Conservation (phyloP, 1,284 basidiomycete species). For the Irpex lacteus region DNA sequence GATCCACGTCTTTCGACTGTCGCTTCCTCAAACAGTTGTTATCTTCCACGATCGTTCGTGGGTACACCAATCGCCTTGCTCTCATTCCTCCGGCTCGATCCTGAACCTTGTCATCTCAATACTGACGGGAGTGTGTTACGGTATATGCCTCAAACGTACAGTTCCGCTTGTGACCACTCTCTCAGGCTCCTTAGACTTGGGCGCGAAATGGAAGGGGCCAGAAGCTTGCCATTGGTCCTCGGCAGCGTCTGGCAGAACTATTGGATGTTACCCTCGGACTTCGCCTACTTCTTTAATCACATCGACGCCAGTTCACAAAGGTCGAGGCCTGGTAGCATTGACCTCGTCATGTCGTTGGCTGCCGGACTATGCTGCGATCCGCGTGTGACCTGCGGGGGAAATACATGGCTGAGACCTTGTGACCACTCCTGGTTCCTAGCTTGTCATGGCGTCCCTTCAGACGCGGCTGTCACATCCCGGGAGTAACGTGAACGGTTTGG, state of each 20-base stretch:
- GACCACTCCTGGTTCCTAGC: not conserved
- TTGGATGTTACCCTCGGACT: not conserved
- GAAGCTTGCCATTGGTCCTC: not conserved
- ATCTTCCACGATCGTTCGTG: not conserved
- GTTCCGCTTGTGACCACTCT: not conserved
- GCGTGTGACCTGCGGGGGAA: not conserved
- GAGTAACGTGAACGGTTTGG: not conserved
- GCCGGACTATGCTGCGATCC: not conserved
- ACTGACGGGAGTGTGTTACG: not conserved
- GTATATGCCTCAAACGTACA: not conserved
- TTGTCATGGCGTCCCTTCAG: not conserved
- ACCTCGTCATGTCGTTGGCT: not conserved
- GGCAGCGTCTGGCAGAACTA: not conserved
- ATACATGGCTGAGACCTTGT: not conserved
- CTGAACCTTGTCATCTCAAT: not conserved
- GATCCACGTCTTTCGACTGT: not conserved
- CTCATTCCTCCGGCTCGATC: not conserved
- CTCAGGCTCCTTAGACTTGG: not conserved
- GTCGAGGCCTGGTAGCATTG: not conserved
- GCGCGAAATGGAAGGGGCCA: not conserved
- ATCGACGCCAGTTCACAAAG: not conserved
- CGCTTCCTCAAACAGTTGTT: not conserved
- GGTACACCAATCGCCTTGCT: not conserved
- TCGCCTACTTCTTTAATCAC: not conserved
- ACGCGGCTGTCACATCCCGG: not conserved